Evolutionary conservation across 495 filamentous ascomycete genomes (phyloP), one percentile per base, ranked within the genome.

Genomic region (Barbatosphaeria neglecta): DNA sequence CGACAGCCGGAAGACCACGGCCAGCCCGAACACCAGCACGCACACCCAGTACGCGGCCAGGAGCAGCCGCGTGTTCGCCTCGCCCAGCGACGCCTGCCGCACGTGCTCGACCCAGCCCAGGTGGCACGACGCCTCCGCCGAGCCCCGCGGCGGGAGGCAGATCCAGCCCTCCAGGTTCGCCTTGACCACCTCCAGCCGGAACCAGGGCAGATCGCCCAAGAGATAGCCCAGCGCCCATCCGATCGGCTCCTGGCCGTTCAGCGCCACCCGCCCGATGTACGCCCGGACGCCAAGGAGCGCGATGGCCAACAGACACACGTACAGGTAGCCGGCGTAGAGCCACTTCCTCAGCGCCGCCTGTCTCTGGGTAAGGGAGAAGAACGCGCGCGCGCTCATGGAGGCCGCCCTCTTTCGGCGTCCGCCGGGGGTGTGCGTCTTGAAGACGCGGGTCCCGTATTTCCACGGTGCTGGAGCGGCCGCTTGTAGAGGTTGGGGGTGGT

Each of bases 151-250:
- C 2, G 87, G 84, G 1, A 96, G 70, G 27, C 69, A 72, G 37
- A 94, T 83, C 89, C 89, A 96, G 43, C 69, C 54, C 44, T 83
- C 78, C 10, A 92, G 66, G 55, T 81, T 80, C 48, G 66, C 68
- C 45, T 75, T 74, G 23, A 84, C 65, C 8, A 86, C 73, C 61
- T 77, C 71, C 62, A 83, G 78, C 40, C 82, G 67, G 49, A 89
- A 84, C 52, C 62, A 64, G 0, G 72, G 71, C 7, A 90, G 57
- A 53, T 95, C 86, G 13, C 93, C 90, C 49, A 97, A 77, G 18
- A 83, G 63, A 60, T 98, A 98, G 2, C 84, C 82, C 4, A 95
- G 61, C 0, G 88, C 90, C 92, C 92, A 98, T 0, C 90, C 86
- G 25, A 98, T 75, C 0, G 92, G 90, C 51, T 98, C 92, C 37